Percentiles rank a stretch among this genome's conserved stretches.
Conservation (phyloP, 768 basidiomycete genomes). For the Psilocybe cyanescens region DNA sequence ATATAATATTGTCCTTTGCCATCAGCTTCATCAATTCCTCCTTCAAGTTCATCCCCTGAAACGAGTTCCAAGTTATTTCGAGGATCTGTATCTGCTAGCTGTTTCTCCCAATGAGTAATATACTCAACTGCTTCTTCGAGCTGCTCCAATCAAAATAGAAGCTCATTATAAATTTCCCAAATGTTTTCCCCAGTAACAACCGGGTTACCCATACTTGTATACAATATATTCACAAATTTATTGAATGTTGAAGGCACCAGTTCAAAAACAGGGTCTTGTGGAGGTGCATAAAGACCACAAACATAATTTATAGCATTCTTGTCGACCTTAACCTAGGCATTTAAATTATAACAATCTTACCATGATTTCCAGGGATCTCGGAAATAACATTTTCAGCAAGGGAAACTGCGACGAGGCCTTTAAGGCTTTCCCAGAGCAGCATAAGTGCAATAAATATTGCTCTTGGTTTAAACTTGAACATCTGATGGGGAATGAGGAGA, state of each 20-base stretch:
- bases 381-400: no score
- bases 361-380: no score
- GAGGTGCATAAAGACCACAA: constrained; percentile 7
- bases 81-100: no score
- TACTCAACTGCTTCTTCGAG: background rate
- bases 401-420: no score
- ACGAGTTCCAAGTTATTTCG: background rate
- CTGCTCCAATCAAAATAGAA: background rate
- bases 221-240: constrained; percentile 2
- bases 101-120: background rate
- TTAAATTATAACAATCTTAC: no score
- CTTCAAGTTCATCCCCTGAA: no score
- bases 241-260: constrained; percentile 13
- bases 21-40: no score
- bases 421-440: no score
- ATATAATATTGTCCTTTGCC: constrained; percentile 6
- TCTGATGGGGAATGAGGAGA: no score
- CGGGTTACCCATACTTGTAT: constrained; percentile 11
- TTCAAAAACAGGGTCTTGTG: constrained; percentile 14
- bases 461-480: no score
- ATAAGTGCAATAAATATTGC: no score
- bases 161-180: constrained; percentile 14
- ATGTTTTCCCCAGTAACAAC: background rate
- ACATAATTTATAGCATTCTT: background rate
- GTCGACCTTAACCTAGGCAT: constrained; percentile 14